Evolutionary conservation across 1,139 yeast genomes (phyloP), one percentile per base, ranked within the genome.

Genomic region (Kodamaea arcana): DNA sequence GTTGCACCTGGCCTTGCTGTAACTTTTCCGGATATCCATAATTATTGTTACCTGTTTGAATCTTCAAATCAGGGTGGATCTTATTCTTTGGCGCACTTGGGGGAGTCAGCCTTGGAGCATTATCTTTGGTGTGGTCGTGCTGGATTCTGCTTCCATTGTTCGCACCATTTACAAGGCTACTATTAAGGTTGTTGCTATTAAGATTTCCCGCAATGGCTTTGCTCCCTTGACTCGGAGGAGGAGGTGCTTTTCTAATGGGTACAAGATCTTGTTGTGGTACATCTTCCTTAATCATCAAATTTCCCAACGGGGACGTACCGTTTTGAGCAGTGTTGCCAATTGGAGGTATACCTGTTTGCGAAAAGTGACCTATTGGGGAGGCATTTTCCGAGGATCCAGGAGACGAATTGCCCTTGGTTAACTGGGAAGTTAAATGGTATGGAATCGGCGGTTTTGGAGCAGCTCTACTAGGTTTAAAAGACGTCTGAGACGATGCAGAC

Each of bases 231-330:
- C 10, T 15, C 10, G 27, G 27, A n/a, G 80, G 80, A 14, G 78
- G 72, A 1, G 82, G 82, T 1, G 81, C 81, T 35, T 65, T 68
- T 54, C 81, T 65, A 7, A 62, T 64, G 8, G 80, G 79, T 3
- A 67, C 54, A 38, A 72, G 65, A 29, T 61, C 66, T 18, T 21
- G 22, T 7, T 7, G 9, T 18, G 6, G 9, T 9, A 18, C 22
- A 9, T 41, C 40, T 22, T 51, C 51, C 29, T 52, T 58, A 40
- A 50, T 58, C 43, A 67, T 46, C 37, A 67, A 54, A 33, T 58
- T 60, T 34, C 51, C 58, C 37, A 67, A 53, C 0, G 74, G 72
- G 6, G 22, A 18, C n/a, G n/a, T n/a, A n/a, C n/a, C n/a, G n/a
- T n/a, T n/a, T n/a, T n/a, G n/a, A n/a, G n/a, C n/a, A n/a, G n/a